Conservation (phyloP, 768 basidiomycete genomes). For the Auriscalpium vulgare region DNA sequence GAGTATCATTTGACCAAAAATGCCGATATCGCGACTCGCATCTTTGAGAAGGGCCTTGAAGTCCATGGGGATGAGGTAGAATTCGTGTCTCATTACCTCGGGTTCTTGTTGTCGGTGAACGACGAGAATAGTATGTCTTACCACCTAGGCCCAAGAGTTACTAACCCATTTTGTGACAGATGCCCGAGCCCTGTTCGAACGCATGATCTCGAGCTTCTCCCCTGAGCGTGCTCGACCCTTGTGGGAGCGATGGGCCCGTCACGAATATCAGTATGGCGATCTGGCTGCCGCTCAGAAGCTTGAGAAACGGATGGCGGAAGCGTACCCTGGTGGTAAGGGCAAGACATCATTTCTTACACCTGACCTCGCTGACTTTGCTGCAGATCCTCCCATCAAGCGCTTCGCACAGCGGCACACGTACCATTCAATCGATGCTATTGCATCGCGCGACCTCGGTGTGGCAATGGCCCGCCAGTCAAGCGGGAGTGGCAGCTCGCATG, state of each 20-base stretch:
- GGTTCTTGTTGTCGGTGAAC: conserved; percentile 89
- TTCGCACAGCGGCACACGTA: conserved; percentile 85
- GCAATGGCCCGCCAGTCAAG: conserved; percentile 34
- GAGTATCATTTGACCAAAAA: conserved; percentile 89
- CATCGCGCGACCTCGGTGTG: conserved; percentile 81
- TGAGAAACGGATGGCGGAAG: conserved; percentile 82
- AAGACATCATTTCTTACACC: not conserved
- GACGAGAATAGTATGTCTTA: conserved; percentile 75
- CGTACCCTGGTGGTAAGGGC: conserved; percentile 70
- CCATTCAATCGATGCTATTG: conserved; percentile 80
- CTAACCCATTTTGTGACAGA: conserved; percentile 40
- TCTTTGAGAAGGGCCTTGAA: conserved; percentile 92
- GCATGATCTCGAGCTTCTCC: conserved; percentile 70
- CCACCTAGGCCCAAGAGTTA: no score
- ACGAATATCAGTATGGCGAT: conserved; percentile 95
- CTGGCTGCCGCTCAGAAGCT: conserved; percentile 81
- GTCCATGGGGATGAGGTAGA: conserved; percentile 74
- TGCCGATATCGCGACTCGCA: conserved; percentile 70
- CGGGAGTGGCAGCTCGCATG: conserved; percentile 11
- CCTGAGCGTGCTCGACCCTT: conserved; percentile 74
- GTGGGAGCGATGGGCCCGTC: conserved; percentile 95
- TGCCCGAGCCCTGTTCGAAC: conserved; percentile 92
- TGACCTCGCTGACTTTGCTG: not conserved
- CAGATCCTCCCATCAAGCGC: conserved; percentile 86
- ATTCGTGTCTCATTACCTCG: conserved; percentile 82